Percentiles rank a stretch among this genome's conserved stretches.
phyloP scores from a whole-genome alignment of 2,329 filamentous ascomycete genomes.

The Aspergillus aculeatus region DNA sequence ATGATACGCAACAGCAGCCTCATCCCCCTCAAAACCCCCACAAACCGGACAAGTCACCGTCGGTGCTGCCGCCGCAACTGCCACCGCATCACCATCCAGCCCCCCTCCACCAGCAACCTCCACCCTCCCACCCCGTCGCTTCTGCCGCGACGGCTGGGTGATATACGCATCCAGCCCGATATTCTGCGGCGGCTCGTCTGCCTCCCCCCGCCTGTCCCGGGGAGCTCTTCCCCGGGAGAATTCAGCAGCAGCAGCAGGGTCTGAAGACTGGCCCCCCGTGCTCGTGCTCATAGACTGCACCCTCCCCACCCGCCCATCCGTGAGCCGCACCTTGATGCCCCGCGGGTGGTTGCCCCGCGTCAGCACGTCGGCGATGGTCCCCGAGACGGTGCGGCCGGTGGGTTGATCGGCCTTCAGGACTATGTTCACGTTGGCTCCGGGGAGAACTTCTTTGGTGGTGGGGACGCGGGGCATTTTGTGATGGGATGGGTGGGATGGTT shows the following conservation, averaged over 20 bases:
- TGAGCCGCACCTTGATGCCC: conserved; percentile 74
- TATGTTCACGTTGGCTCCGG: conserved; percentile 67
- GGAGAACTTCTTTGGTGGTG: conserved; percentile 27
- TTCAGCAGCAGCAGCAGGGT: background rate
- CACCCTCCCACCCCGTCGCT: background rate
- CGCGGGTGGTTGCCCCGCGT: conserved; percentile 73
- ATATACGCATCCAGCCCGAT: conserved; percentile 18
- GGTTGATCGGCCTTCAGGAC: conserved; percentile 74
- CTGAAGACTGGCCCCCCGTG: background rate
- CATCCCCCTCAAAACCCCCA: conserved; percentile 21
- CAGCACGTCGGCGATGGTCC: conserved; percentile 65
- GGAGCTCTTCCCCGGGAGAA: background rate
- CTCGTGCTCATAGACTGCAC: conserved; percentile 54
- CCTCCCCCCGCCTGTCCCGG: background rate
- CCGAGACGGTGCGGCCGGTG: conserved; percentile 68
- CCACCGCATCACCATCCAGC: background rate
- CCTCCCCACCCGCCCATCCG: conserved; percentile 69
- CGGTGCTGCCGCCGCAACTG: background rate
- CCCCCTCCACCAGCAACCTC: background rate
- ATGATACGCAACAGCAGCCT: conserved; percentile 26
- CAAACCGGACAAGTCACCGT: conserved; percentile 21
- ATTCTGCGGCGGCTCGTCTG: conserved; percentile 4
- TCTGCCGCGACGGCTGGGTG: conserved; percentile 5
- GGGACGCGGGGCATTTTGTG: conserved; percentile 19
- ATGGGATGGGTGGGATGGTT: background rate